phyloP scores from a whole-genome alignment of 2,329 filamentous ascomycete genomes.

The Fusarium humuli region DNA sequence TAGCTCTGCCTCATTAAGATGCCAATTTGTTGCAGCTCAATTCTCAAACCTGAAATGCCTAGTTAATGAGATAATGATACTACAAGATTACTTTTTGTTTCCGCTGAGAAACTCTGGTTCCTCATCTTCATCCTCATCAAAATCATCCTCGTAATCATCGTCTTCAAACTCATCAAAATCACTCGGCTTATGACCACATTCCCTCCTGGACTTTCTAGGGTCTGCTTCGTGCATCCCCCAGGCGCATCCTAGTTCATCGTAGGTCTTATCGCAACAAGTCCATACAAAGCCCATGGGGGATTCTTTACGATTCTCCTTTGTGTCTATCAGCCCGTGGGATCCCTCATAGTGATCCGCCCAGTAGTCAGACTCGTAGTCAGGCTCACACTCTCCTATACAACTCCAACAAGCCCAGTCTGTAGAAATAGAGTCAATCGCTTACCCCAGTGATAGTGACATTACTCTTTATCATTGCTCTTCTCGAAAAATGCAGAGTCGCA shows the following conservation, averaged over 20 bases:
- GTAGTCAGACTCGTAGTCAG: constrained; percentile 9
- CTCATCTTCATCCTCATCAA: neutral
- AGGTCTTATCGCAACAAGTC: constrained; percentile 33
- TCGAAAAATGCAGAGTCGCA: constrained; percentile 13
- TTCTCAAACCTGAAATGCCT: neutral
- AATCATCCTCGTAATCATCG: neutral
- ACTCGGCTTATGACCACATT: neutral
- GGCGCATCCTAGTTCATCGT: constrained; percentile 24
- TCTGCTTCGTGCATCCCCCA: constrained; percentile 28
- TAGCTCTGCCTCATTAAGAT: neutral
- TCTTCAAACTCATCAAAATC: neutral
- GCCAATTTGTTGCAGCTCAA: neutral
- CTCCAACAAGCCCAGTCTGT: neutral
- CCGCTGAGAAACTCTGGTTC: neutral
- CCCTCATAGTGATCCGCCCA: constrained; percentile 33
- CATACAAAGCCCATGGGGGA: constrained; percentile 41
- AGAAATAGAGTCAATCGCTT: neutral
- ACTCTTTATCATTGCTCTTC: neutral
- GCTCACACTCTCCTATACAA: constrained; percentile 29
- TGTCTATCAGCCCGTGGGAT: constrained; percentile 28
- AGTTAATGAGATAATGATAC: neutral
- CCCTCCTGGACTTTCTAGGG: constrained; percentile 19
- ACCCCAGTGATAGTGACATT: constrained; percentile 36
- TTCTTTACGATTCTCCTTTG: constrained; percentile 10
- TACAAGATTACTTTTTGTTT: rapidly evolving